A percentile compares a stretch with the other conserved stretches of the same genome.
Evolutionary conservation across 441 rosid species (phyloP).

Genomic region (Corymbia citriodora): DNA sequence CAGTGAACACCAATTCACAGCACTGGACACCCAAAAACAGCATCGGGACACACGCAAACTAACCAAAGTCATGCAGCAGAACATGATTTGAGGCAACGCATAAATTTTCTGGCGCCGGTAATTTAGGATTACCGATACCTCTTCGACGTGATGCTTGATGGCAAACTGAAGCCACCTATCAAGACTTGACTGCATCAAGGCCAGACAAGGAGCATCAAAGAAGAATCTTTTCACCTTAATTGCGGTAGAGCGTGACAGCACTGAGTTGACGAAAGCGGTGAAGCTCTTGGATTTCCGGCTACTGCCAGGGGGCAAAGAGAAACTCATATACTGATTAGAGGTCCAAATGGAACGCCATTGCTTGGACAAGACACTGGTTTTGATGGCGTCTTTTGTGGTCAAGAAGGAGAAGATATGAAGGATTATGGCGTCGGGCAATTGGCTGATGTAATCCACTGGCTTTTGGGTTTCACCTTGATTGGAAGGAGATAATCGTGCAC

Average conservation of each 20-base stretch:
- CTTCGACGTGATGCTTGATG: not conserved
- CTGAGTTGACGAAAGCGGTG: not conserved
- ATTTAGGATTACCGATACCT: not conserved
- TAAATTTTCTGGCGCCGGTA: not conserved
- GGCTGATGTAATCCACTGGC: not conserved
- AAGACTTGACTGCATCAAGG: not conserved
- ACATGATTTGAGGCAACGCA: not conserved
- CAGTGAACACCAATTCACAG: not conserved
- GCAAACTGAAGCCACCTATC: not conserved
- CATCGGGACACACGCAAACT: not conserved
- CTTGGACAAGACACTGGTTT: not conserved
- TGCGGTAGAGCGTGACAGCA: not conserved
- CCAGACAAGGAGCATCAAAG: not conserved
- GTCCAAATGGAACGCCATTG: not conserved
- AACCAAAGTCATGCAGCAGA: not conserved
- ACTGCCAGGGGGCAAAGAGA: not conserved
- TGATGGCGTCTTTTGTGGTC: not conserved
- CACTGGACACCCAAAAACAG: not conserved
- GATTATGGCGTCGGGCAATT: not conserved
- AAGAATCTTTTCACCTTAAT: not conserved
- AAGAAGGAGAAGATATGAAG: not conserved
- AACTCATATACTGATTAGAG: not conserved
- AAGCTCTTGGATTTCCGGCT: not conserved
- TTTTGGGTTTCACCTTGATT: not conserved
- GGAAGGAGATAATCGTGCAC: not conserved